A percentile compares a stretch with the other conserved stretches of the same genome.
phyloP scores from a whole-genome alignment of 768 basidiomycete genomes.

The Phanerochaete carnosa region DNA sequence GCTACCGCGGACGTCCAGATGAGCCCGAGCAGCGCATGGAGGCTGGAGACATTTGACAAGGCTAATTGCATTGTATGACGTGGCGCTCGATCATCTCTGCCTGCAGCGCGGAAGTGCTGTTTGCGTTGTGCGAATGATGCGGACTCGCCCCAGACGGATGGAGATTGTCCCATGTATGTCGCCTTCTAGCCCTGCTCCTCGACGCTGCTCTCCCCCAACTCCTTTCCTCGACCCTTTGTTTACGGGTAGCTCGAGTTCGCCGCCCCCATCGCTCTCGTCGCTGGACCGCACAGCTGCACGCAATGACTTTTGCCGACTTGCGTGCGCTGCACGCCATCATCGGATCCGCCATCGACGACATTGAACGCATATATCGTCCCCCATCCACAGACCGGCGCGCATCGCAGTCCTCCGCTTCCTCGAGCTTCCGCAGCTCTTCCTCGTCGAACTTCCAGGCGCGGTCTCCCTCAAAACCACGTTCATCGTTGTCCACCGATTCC shows the following conservation, averaged over 20 bases:
- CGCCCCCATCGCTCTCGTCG: not conserved
- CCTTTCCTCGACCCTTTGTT: not conserved
- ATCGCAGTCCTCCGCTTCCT: slow-evolving; percentile 8
- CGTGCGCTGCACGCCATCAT: slow-evolving; percentile 64
- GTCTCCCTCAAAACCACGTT: not conserved
- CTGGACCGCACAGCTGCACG: not conserved
- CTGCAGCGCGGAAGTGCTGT: not conserved
- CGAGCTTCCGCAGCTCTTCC: not conserved
- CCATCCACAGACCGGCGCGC: not conserved
- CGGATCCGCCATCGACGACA: slow-evolving; percentile 65
- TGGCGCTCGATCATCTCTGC: not conserved
- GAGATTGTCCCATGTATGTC: not conserved
- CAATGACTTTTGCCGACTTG: slow-evolving; percentile 58
- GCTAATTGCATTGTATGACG: not conserved
- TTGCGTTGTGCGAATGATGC: slow-evolving; percentile 2
- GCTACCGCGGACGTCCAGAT: not conserved
- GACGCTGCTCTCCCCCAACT: not conserved
- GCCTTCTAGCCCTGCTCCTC: not conserved
- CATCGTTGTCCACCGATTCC: slow-evolving; percentile 5
- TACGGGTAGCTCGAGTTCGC: not conserved
- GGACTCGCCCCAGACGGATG: not conserved
- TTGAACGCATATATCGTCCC: slow-evolving; percentile 48
- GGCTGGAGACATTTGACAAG: not conserved
- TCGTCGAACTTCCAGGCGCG: not conserved
- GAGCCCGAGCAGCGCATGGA: not conserved